Percentiles rank a stretch among this genome's conserved stretches.
These are phyloP conservation scores for Ophiostoma triangulosporum DNA, from an alignment of 2,329 filamentous ascomycete species.

Conservation along the genomic window DNA sequence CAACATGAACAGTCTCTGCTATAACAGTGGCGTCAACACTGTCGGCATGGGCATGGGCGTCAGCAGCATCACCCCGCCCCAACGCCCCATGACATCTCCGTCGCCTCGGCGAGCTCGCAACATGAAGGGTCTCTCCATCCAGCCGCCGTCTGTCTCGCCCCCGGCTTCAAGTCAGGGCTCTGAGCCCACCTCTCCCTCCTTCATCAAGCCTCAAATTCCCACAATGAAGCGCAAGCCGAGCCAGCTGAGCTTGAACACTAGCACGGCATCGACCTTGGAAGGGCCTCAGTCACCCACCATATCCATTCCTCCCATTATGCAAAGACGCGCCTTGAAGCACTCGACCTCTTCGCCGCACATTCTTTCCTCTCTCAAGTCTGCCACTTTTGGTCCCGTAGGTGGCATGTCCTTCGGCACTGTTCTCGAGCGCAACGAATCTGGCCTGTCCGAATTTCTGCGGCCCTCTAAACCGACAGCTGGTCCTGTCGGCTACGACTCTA, in stretches of 20 bases:
- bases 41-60: not conserved
- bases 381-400: conserved; percentile 45
- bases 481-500: conserved; percentile 23
- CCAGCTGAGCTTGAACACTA: conserved; percentile 63
- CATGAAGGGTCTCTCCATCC: conserved; percentile 72
- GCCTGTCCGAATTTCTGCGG: conserved; percentile 43
- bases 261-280: conserved; percentile 39
- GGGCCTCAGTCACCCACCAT: conserved; percentile 42
- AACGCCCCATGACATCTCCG: conserved; percentile 52
- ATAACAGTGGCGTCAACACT: not conserved
- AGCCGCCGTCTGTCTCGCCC: conserved; percentile 40
- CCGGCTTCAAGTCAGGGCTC: conserved; percentile 36
- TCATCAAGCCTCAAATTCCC: conserved; percentile 67
- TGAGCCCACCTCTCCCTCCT: conserved; percentile 59
- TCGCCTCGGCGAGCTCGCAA: conserved; percentile 63
- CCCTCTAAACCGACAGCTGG: conserved; percentile 30
- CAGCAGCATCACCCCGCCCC: conserved; percentile 16
- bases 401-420: conserved; percentile 53
- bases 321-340: conserved; percentile 50
- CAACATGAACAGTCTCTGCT: not conserved
- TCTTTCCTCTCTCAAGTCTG: conserved; percentile 43
- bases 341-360: conserved; percentile 56
- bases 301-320: conserved; percentile 37
- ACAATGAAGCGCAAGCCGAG: conserved; percentile 62
- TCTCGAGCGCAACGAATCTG: conserved; percentile 44